Base-by-base conservation (phyloP, 1,284 basidiomycete species). In the Sphagnurus paluster region DNA sequence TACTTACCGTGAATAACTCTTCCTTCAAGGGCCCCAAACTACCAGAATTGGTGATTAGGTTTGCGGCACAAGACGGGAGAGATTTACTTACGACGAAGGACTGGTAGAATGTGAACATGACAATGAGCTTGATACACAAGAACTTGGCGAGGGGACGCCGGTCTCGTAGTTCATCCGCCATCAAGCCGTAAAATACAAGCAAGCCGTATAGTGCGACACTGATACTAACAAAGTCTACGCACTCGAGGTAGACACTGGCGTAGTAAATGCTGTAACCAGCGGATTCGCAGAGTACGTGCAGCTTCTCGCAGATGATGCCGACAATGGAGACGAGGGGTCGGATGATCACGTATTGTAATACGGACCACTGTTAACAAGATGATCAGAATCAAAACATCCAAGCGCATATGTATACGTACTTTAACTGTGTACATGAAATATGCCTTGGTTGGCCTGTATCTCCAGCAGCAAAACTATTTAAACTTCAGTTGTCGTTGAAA, bases 381-480 rank as follows among this genome's bases (percentile, higher is more conserved):
- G 30, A 38, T 39, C 40, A 42, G 19, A 7, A 35, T 7, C 3
- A 3, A 47, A 42, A 28, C 3, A 21, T 25, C 26, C 23, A 5
- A 41, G 42, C 28, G 29, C 13, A 4, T 29, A 14, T 17, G 28
- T 24, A 28, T 17, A 20, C 8, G 23, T 56, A 88, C 85, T 70
- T 90, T 92, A 58, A 93, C 66, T 0, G 90, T 86, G 62, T 92
- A 87, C 83, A 93, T 87, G 63, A 94, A 94, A 66, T 94, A 92
- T 0, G 86, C 75, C 81, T 85, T 94, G 7, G 87, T 88, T 0
- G 90, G 87, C 28, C 90, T 71, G 64, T 85, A 93, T 55, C 87
- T 73, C 79, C 81, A 87, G 56, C 71, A 86, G 58, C 84, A 87
- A 57, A 88, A 80, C 81, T 87, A 55, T 16, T 44, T 10, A 39